A percentile compares a stretch with the other conserved stretches of the same genome.
phyloP scores from a whole-genome alignment of 805 yeast genomes.

The Isabelozyma rhagii region DNA sequence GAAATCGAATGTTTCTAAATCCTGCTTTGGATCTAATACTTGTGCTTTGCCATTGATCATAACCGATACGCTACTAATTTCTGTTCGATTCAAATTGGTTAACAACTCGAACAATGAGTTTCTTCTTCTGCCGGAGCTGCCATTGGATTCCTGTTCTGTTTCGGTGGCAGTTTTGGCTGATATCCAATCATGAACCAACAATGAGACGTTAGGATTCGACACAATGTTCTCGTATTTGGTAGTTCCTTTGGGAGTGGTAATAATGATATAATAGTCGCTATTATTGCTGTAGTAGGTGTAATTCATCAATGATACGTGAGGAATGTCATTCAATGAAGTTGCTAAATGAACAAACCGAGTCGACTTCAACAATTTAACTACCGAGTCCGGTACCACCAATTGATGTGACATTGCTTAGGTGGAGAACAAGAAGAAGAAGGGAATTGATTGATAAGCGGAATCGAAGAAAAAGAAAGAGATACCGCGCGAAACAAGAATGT shows the following conservation, averaged over 20 bases:
- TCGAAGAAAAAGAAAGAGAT: too few species aligned
- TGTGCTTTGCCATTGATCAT: constrained; percentile 74
- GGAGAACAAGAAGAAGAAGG: neutral
- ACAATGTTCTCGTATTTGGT: constrained; percentile 69
- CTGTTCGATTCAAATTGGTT: constrained; percentile 74
- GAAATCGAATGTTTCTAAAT: constrained; percentile 48
- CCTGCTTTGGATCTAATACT: constrained; percentile 38
- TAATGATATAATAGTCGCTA: constrained; percentile 52
- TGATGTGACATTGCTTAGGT: neutral
- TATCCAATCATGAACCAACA: constrained; percentile 90
- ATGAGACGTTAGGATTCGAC: constrained; percentile 72
- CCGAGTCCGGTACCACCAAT: constrained; percentile 31
- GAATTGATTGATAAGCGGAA: neutral
- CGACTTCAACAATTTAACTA: constrained; percentile 45
- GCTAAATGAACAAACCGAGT: constrained; percentile 81
- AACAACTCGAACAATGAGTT: constrained; percentile 49
- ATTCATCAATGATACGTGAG: constrained; percentile 91
- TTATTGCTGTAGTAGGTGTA: constrained; percentile 58
- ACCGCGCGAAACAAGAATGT: neutral
- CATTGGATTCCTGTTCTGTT: constrained; percentile 4
- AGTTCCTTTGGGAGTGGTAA: constrained; percentile 71
- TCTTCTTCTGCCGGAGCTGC: constrained; percentile 12
- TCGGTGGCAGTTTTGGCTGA: constrained; percentile 44
- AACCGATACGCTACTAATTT: constrained; percentile 75
- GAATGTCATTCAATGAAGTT: constrained; percentile 68